Conservation (phyloP, 805 yeast species). For the Starmerella cellae region DNA sequence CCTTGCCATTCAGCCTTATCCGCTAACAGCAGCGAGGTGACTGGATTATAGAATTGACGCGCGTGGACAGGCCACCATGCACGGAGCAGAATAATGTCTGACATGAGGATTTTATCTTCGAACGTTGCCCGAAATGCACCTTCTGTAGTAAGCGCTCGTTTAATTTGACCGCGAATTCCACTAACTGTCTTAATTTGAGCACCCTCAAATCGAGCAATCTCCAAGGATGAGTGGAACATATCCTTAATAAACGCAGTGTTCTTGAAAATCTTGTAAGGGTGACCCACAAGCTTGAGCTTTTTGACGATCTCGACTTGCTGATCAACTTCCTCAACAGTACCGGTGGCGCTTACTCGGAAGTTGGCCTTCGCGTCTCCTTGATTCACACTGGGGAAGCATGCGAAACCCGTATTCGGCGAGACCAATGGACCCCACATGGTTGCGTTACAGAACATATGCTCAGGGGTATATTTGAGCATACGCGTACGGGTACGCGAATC, state of each 20-base stretch:
- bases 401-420: constrained; percentile 94
- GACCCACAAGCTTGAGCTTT: constrained; percentile 86
- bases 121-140: constrained; percentile 94
- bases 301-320: constrained; percentile 82
- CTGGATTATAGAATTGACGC: constrained; percentile 88
- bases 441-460: constrained; percentile 91
- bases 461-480: constrained; percentile 96
- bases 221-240: constrained; percentile 85
- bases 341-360: constrained; percentile 93
- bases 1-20: constrained; percentile 89
- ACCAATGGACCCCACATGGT: constrained; percentile 95
- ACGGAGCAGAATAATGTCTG: constrained; percentile 72
- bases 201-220: constrained; percentile 96
- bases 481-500: constrained; percentile 97
- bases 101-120: constrained; percentile 81
- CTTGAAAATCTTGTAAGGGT: constrained; percentile 83
- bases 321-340: constrained; percentile 87
- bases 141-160: constrained; percentile 82
- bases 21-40: constrained; percentile 66
- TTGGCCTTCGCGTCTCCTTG: constrained; percentile 73
- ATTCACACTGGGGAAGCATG: constrained; percentile 84
- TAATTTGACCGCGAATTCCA: constrained; percentile 95
- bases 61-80: constrained; percentile 96
- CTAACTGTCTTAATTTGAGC: constrained; percentile 93
- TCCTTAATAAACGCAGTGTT: constrained; percentile 96